These are phyloP conservation scores for Tulasnella calospora DNA, from an alignment of 768 basidiomycete species.

Conservation along the genomic window DNA sequence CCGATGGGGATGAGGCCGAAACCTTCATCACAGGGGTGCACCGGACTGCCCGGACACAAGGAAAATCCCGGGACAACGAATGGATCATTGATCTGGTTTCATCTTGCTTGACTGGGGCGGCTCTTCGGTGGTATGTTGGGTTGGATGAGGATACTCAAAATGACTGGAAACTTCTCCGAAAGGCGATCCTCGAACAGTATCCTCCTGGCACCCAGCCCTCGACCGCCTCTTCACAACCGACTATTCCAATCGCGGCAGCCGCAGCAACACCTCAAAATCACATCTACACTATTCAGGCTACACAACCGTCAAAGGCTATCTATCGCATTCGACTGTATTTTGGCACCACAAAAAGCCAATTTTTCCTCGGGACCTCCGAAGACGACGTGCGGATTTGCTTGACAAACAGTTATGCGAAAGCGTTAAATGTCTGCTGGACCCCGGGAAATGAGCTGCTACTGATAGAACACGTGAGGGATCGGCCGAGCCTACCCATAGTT, in stretches of 20 bases:
- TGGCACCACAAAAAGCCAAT: background rate
- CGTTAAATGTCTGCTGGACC: background rate
- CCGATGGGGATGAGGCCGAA: background rate
- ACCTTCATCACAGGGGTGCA: background rate
- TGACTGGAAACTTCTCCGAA: background rate
- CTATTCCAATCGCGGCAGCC: background rate
- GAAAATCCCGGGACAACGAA: background rate
- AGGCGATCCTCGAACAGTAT: background rate
- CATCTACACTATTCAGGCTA: background rate
- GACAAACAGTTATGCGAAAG: background rate
- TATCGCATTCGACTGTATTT: background rate
- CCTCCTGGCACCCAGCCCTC: background rate
- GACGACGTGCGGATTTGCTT: background rate
- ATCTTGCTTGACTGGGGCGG: background rate
- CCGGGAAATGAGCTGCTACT: background rate
- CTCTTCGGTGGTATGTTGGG: constrained; percentile 4
- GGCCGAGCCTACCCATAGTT: background rate
- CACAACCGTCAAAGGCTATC: background rate
- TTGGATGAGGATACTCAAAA: background rate
- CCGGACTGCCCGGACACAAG: background rate
- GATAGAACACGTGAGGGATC: background rate
- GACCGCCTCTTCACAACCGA: background rate
- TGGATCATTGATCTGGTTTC: background rate
- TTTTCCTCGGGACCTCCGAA: background rate
- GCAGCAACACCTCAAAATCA: background rate